phyloP scores from a whole-genome alignment of 2,329 filamentous ascomycete species.

The Leptosphaerulina australis region DNA sequence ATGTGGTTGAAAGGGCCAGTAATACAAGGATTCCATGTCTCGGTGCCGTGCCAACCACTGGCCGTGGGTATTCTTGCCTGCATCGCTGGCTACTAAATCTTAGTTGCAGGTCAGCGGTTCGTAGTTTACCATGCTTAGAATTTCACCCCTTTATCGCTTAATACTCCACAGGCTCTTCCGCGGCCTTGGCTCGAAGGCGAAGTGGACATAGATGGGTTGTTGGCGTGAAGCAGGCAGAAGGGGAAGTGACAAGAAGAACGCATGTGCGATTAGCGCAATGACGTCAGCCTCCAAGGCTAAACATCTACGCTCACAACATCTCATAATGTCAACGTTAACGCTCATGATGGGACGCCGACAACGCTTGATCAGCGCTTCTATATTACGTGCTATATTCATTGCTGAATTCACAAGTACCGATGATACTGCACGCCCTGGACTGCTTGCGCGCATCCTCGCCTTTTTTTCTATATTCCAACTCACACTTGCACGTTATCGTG shows the following conservation, averaged over 20 bases:
- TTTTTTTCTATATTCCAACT: slow-evolving; percentile 63
- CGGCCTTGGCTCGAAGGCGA: slow-evolving; percentile 5
- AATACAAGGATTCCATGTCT: slow-evolving; percentile 14
- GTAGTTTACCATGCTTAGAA: not conserved
- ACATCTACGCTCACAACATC: slow-evolving; percentile 1
- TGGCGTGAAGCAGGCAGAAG: slow-evolving; percentile 3
- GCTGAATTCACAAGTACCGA: slow-evolving; percentile 26
- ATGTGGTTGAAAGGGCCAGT: not conserved
- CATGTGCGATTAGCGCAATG: slow-evolving; percentile 6
- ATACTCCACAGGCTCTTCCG: not conserved
- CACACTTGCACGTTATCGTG: slow-evolving; percentile 54
- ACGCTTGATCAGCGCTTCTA: slow-evolving; percentile 46
- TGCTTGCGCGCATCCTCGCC: slow-evolving; percentile 55
- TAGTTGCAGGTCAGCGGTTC: slow-evolving; percentile 11
- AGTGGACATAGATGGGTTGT: not conserved
- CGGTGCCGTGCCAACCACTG: slow-evolving; percentile 11
- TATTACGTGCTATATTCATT: slow-evolving; percentile 46
- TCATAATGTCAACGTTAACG: not conserved
- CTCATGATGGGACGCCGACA: slow-evolving; percentile 46
- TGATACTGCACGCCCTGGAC: slow-evolving; percentile 28
- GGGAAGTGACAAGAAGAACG: slow-evolving; percentile 3
- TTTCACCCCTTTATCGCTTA: not conserved
- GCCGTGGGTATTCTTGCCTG: not conserved
- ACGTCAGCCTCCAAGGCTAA: slow-evolving; percentile 7
- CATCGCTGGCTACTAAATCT: slow-evolving; percentile 1